phyloP scores from a whole-genome alignment of 2,329 filamentous ascomycete genomes.

The Arthrobotrys sphaeroides region DNA sequence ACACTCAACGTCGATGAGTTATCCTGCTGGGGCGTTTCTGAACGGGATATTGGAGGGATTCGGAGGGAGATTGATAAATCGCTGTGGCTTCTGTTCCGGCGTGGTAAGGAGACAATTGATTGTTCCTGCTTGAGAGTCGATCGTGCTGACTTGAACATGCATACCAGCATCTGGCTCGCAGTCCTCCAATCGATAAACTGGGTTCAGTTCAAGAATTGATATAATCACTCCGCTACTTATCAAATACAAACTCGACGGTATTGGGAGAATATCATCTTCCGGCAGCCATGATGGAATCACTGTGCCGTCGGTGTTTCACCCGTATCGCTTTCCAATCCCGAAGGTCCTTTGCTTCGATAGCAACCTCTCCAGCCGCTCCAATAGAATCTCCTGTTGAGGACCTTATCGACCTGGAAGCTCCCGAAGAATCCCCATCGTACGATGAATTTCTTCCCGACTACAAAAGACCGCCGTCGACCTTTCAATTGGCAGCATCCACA shows the following conservation, averaged over 20 bases:
- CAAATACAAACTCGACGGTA: neutral
- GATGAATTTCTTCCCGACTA: conserved; percentile 29
- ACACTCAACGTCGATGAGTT: conserved; percentile 3
- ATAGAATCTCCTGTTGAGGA: neutral
- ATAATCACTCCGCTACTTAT: neutral
- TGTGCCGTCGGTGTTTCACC: conserved; percentile 50
- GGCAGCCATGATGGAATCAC: conserved; percentile 30
- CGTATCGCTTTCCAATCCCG: conserved; percentile 41
- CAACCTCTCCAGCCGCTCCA: conserved; percentile 11
- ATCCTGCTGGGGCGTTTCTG: conserved; percentile 14
- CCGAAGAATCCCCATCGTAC: neutral
- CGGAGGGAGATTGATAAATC: neutral
- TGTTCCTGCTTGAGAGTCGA: neutral
- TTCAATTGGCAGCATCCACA: conserved; percentile 72
- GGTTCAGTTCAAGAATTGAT: neutral
- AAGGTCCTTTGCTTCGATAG: conserved; percentile 45
- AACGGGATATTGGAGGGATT: conserved; percentile 19
- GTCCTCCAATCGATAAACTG: neutral
- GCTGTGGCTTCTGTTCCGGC: neutral
- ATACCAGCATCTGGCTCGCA: neutral
- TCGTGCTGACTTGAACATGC: neutral
- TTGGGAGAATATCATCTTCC: neutral
- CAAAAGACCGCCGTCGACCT: conserved; percentile 58
- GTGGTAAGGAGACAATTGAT: conserved; percentile 31
- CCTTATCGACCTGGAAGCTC: neutral